A percentile compares a stretch with the other conserved stretches of the same genome.
These are phyloP conservation scores for Pelargonium cotyledonis DNA, from an alignment of 441 rosid genomes.

Conservation along the genomic window DNA sequence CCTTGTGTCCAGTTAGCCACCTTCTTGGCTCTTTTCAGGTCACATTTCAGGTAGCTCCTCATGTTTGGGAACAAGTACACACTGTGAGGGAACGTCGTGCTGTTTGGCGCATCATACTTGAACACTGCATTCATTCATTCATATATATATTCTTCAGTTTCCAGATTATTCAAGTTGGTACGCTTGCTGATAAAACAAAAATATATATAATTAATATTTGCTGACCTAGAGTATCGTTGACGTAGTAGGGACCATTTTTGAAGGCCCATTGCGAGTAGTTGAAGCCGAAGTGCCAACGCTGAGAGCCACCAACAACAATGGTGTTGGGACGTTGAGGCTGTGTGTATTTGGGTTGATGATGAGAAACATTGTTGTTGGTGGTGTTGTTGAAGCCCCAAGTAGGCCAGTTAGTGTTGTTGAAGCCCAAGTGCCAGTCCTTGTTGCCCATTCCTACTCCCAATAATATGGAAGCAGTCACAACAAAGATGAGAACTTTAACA, in stretches of 20 bases:
- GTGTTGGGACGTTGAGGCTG: conserved; percentile 22
- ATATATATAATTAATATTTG: no score
- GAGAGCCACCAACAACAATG: neutral
- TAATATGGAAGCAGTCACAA: conserved; percentile 28
- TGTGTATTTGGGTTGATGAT: conserved; percentile 11
- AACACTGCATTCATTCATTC: conserved; percentile 39
- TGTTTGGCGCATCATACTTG: conserved; percentile 47
- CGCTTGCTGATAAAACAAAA: no score
- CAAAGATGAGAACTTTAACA: conserved; percentile 20
- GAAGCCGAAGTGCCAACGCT: neutral
- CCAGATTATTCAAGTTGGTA: no score
- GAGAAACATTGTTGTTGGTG: neutral
- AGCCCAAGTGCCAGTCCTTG: conserved; percentile 29
- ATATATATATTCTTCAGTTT: neutral
- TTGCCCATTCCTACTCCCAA: conserved; percentile 27
- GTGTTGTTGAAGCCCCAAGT: neutral
- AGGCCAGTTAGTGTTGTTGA: conserved; percentile 19
- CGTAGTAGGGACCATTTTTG: neutral
- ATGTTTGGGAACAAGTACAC: conserved; percentile 46
- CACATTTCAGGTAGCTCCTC: conserved; percentile 37
- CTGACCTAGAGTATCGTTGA: neutral
- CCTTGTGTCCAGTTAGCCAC: conserved; percentile 44
- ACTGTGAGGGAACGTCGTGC: conserved; percentile 38
- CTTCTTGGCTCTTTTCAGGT: conserved; percentile 35
- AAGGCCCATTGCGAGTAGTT: neutral